Conservation (phyloP, 129 eudicot genomes). For the Chrysanthemum makinoi region DNA sequence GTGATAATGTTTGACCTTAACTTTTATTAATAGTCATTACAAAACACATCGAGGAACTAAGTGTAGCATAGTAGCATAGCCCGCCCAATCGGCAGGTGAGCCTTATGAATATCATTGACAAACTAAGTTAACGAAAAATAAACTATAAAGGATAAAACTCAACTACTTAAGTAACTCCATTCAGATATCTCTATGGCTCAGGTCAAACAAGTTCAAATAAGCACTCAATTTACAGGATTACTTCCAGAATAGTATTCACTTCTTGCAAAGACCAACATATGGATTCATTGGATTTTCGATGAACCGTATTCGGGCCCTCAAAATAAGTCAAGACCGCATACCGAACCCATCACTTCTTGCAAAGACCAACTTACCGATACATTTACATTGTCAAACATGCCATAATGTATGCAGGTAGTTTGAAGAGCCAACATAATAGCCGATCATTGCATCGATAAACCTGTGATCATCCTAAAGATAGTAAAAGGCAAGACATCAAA, state of each 20-base stretch:
- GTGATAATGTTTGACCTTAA: no score
- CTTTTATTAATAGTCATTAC: no score
- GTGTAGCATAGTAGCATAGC: no score
- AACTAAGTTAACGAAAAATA: no score
- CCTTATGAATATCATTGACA: no score
- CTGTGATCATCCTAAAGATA: constrained; percentile 15
- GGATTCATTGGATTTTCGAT: constrained; percentile 40
- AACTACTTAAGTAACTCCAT: not conserved
- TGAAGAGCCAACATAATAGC: not conserved
- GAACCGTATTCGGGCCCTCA: constrained; percentile 38
- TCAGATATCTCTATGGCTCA: not conserved
- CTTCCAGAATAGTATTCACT: constrained; percentile 5
- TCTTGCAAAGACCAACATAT: not conserved
- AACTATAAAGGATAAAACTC: not conserved
- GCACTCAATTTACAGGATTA: not conserved
- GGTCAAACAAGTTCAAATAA: not conserved
- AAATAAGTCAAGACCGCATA: constrained; percentile 10
- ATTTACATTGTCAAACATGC: not conserved
- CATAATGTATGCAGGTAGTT: not conserved
- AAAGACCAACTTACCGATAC: no score
- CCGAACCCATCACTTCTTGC: constrained; percentile 7
- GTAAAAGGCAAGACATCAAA: constrained; percentile 2
- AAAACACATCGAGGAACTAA: no score
- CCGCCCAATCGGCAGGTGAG: no score
- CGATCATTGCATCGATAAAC: not conserved